Evolutionary conservation across 371 early-diverging fungal genomes (phyloP).

Genomic region (Umbelopsis sp.): DNA sequence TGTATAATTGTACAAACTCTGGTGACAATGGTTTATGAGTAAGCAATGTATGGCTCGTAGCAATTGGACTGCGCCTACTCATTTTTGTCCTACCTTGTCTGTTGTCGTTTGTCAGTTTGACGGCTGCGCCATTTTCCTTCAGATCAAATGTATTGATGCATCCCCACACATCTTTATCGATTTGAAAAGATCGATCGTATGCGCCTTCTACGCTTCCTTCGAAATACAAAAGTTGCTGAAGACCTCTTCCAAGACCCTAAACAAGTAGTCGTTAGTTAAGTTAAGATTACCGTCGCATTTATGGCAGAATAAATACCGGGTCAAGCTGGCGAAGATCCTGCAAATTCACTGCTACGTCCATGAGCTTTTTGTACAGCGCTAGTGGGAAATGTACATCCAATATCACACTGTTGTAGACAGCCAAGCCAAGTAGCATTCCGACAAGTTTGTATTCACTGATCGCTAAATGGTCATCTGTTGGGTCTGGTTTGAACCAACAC

Average conservation of each 20-base stretch:
- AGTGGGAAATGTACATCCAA: conserved; percentile 80
- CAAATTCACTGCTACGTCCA: conserved; percentile 59
- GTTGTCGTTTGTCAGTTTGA: conserved; percentile 68
- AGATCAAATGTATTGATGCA: conserved; percentile 61
- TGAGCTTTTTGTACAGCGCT: conserved; percentile 85
- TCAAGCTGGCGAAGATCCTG: conserved; percentile 63
- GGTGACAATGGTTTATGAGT: neutral
- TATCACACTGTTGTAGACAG: conserved; percentile 80
- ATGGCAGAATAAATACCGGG: conserved; percentile 43
- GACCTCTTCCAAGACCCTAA: conserved; percentile 66
- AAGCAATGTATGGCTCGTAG: no score
- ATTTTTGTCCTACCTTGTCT: conserved; percentile 34
- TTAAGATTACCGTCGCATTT: neutral
- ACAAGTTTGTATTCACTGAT: conserved; percentile 84
- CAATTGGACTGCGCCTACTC: conserved; percentile 16
- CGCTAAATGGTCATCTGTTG: conserved; percentile 61
- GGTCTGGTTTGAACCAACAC: conserved; percentile 85
- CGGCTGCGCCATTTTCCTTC: conserved; percentile 62
- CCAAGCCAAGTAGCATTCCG: conserved; percentile 83
- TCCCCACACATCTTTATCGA: conserved; percentile 69
- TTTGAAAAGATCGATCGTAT: conserved; percentile 72
- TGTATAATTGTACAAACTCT: conserved; percentile 78
- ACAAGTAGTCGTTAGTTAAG: neutral
- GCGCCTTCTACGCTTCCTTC: conserved; percentile 61
- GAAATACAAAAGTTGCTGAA: conserved; percentile 60